Evolutionary conservation across 1,139 yeast genomes (phyloP).

Genomic region (Taiozyma sp.): DNA sequence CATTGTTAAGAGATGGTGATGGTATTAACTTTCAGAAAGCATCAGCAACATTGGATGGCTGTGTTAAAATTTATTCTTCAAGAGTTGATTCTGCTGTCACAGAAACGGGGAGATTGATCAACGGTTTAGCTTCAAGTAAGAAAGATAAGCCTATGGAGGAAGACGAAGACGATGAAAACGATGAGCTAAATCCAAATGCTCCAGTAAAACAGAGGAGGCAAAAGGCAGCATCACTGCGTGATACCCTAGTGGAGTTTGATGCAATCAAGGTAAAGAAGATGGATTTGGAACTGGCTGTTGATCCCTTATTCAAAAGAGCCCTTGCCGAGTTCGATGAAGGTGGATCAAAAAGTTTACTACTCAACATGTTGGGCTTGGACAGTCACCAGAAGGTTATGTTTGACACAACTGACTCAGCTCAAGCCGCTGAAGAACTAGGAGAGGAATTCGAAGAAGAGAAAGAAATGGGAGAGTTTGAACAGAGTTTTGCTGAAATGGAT

Average conservation of each 20-base stretch:
- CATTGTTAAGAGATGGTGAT: slow-evolving; percentile 55
- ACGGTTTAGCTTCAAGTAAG: slow-evolving; percentile 63
- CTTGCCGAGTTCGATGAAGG: slow-evolving; percentile 95
- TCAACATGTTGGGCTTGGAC: slow-evolving; percentile 55
- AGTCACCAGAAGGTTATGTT: slow-evolving; percentile 31
- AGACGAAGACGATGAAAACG: slow-evolving; percentile 31
- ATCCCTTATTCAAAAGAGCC: slow-evolving; percentile 86
- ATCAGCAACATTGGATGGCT: slow-evolving; percentile 77
- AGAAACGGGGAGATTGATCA: slow-evolving; percentile 81
- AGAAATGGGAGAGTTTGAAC: slow-evolving; percentile 14
- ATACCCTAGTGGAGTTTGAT: slow-evolving; percentile 52
- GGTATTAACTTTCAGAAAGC: slow-evolving; percentile 74
- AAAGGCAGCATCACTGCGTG: slow-evolving; percentile 40
- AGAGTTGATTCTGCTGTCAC: slow-evolving; percentile 90
- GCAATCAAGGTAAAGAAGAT: slow-evolving; percentile 63
- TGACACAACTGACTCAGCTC: slow-evolving; percentile 32
- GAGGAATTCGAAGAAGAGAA: slow-evolving; percentile 15
- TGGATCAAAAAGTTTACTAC: slow-evolving; percentile 79
- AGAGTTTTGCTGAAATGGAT: slow-evolving; percentile 24
- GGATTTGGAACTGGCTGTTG: slow-evolving; percentile 77
- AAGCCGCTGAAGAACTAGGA: slow-evolving; percentile 11
- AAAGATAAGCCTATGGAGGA: slow-evolving; percentile 26
- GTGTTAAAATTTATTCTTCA: slow-evolving; percentile 78
- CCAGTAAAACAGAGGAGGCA: slow-evolving; percentile 28
- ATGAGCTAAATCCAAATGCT: slow-evolving; percentile 29